These are phyloP conservation scores for Lentinula aciculospora DNA, from an alignment of 768 basidiomycete species.

Conservation along the genomic window DNA sequence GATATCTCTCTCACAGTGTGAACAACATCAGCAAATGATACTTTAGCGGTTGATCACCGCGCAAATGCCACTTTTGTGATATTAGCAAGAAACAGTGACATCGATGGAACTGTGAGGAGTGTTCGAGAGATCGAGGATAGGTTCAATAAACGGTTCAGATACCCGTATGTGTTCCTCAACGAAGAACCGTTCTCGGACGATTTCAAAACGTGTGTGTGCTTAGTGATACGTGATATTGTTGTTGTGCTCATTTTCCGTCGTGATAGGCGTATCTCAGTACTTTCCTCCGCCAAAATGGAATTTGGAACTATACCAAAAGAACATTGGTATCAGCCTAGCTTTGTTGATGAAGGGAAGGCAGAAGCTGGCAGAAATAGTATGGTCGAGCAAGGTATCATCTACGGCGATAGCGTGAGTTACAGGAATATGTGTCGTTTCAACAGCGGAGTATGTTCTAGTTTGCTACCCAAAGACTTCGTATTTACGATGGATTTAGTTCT, in stretches of 20 bases:
- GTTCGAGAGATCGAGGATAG: constrained; percentile 74
- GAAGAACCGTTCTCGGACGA: constrained; percentile 72
- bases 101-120: constrained; percentile 51
- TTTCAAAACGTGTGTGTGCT: constrained; percentile 51
- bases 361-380: constrained; percentile 21
- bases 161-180: constrained; percentile 89
- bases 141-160: constrained; percentile 74
- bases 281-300: constrained; percentile 18
- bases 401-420: constrained; percentile 46
- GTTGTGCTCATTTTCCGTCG: not conserved
- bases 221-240: no score
- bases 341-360: constrained; percentile 67
- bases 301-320: constrained; percentile 56
- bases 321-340: constrained; percentile 69
- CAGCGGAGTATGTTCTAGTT: constrained; percentile 47
- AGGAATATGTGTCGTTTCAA: constrained; percentile 78
- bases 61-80: constrained; percentile 36
- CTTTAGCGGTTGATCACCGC: not conserved
- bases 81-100: constrained; percentile 63
- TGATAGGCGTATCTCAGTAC: constrained; percentile 18
- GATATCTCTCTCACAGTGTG: not conserved
- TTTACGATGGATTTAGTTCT: constrained; percentile 47
- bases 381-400: constrained; percentile 32
- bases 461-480: constrained; percentile 12
- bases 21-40: not conserved